Evolutionary conservation across 1,284 basidiomycete species (phyloP).

Genomic region (Apiotrichum domesticum): DNA sequence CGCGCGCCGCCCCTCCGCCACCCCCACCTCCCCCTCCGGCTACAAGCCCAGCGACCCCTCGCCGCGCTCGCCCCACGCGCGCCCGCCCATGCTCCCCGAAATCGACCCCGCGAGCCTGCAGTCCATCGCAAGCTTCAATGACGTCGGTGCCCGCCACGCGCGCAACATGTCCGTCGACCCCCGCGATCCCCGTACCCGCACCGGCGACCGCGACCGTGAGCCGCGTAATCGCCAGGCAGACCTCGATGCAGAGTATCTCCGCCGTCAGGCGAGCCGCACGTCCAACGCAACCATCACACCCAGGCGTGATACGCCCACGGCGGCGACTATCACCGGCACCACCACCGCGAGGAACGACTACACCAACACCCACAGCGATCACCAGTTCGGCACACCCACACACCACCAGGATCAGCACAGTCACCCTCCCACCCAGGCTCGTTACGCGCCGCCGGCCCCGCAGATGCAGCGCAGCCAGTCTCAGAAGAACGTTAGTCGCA

Average conservation of each 20-base stretch:
- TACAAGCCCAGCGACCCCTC: not conserved
- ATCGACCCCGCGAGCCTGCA: not conserved
- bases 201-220: too few species aligned
- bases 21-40: not conserved
- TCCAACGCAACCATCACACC: conserved; percentile 1
- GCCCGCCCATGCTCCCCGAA: not conserved
- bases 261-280: conserved; percentile 4
- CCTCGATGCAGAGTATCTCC: conserved; percentile 5
- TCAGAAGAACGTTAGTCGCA: too few species aligned
- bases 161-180: not conserved
- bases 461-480: too few species aligned
- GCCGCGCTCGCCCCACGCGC: not conserved
- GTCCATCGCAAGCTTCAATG: not conserved
- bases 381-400: not conserved
- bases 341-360: not conserved
- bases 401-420: too few species aligned
- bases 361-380: not conserved
- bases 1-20: not conserved
- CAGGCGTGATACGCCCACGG: not conserved
- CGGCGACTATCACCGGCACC: not conserved
- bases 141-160: not conserved
- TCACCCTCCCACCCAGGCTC: too few species aligned
- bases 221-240: not conserved
- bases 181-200: too few species aligned
- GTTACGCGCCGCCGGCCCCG: too few species aligned